Percentiles rank a stretch among this genome's conserved stretches.
These are phyloP conservation scores for Myxozyma geophila DNA, from an alignment of 805 yeast genomes.

Conservation along the genomic window DNA sequence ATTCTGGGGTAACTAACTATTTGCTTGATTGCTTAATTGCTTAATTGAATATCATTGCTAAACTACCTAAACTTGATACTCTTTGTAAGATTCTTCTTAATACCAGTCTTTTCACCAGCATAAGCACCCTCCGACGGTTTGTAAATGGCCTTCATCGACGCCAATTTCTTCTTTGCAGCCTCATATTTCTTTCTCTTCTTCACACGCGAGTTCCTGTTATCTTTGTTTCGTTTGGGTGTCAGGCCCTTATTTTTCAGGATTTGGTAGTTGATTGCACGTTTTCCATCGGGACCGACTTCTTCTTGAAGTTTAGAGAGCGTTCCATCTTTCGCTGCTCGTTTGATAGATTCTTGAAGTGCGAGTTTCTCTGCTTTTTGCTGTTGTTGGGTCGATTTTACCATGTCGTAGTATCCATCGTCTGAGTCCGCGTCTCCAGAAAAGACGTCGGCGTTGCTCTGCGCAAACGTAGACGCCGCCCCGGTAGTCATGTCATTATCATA, in stretches of 20 bases:
- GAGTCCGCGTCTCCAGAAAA: conserved; percentile 36
- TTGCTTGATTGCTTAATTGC: not conserved
- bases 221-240: conserved; percentile 91
- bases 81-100: conserved; percentile 88
- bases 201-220: conserved; percentile 92
- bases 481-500: conserved; percentile 34
- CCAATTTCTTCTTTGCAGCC: conserved; percentile 89
- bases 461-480: conserved; percentile 14
- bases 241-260: conserved; percentile 95
- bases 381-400: conserved; percentile 55
- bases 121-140: conserved; percentile 72
- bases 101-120: conserved; percentile 96
- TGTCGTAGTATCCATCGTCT: conserved; percentile 63
- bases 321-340: conserved; percentile 78
- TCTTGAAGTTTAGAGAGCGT: conserved; percentile 73
- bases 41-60: not conserved
- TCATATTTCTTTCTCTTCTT: conserved; percentile 98
- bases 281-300: conserved; percentile 74
- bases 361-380: conserved; percentile 54
- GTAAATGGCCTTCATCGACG: conserved; percentile 88
- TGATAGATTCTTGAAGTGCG: conserved; percentile 19
- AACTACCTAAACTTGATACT: conserved; percentile 66
- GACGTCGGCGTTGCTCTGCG: conserved; percentile 3
- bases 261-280: conserved; percentile 93
- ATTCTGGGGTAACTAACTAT: conserved; percentile 6